These are phyloP conservation scores for Trifolium fragiferum DNA, from an alignment of 306 rosid genomes.

Conservation along the genomic window DNA sequence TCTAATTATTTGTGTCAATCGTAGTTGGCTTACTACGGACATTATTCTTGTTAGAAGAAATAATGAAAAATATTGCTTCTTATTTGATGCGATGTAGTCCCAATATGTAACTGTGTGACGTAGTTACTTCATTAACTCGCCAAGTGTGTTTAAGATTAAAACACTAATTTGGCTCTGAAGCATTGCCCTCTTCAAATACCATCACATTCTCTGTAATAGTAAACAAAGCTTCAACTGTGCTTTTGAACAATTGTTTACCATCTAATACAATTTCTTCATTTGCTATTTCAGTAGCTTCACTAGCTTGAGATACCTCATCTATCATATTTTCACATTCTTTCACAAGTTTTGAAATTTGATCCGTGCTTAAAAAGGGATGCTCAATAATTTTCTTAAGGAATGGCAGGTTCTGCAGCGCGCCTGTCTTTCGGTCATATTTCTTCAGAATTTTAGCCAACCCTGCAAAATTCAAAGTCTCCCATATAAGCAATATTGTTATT, in stretches of 20 bases:
- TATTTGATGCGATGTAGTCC: no score
- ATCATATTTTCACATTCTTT: conserved; percentile 19
- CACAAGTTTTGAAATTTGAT: neutral
- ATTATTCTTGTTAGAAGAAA: no score
- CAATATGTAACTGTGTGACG: no score
- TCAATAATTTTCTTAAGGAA: neutral
- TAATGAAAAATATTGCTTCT: no score
- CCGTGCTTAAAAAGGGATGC: neutral
- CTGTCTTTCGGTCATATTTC: conserved; percentile 12
- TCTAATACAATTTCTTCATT: neutral
- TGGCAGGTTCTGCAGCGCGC: neutral
- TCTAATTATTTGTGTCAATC: no score
- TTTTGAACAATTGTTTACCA: neutral
- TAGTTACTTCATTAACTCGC: neutral
- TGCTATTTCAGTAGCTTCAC: neutral
- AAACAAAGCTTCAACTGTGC: neutral
- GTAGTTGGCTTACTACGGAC: no score
- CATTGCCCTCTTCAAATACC: neutral
- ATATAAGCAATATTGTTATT: neutral
- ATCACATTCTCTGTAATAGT: neutral
- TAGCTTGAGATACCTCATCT: neutral
- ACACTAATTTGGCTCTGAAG: neutral
- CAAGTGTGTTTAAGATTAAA: neutral
- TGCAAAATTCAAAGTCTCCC: neutral
- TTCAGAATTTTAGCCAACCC: conserved; percentile 4